Base-by-base conservation (phyloP, 1,284 basidiomycete genomes). In the Moesziomyces aphidis region DNA sequence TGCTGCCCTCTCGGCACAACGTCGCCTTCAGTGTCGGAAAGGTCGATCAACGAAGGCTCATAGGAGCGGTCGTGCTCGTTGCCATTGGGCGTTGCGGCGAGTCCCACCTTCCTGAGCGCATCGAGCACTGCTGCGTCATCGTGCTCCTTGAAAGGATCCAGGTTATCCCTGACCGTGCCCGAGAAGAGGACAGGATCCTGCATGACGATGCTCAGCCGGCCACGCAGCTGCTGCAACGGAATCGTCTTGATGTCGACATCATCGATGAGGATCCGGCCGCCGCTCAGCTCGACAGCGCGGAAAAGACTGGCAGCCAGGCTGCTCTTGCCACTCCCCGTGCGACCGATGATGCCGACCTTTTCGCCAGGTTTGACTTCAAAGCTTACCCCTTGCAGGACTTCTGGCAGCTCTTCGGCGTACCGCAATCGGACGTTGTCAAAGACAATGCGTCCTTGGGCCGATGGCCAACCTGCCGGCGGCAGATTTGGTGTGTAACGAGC, bases 81-180 rank as follows among this genome's bases (percentile, higher is more conserved):
- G 6, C 21, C 11, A 24, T n/a, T 11, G 23, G 36, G 15, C 0
- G 88, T 80, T 0, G 86, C 86, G 6, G 67, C 61, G 17, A 76
- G 62, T 1, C 65, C 61, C 1, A 68, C 59, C 49, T 62, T 61
- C 11, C 39, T 56, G 5, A 74, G 62, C 21, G 72, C 67, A 49
- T 91, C 88, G 8, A 91, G 90, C 22, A 95, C 90, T 67, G 93
- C 93, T 15, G 87, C 87, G 73, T 97, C 95, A 0, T 89, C 89
- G 77, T 95, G 91, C 76, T 95, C 93, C 51, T 87, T 85, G 86
- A 94, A 95, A 0, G 93, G 94, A 86, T 97, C 94, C 4, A 96
- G 85, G 74, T 95, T 95, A 22, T 93, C 91, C 21, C 93, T 87
- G 24, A 96, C 86, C 0, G 92, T 94, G 0, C 94, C 93, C 0